Base-by-base conservation (phyloP, 1,284 basidiomycete genomes). In the Heterobasidion irregulare region DNA sequence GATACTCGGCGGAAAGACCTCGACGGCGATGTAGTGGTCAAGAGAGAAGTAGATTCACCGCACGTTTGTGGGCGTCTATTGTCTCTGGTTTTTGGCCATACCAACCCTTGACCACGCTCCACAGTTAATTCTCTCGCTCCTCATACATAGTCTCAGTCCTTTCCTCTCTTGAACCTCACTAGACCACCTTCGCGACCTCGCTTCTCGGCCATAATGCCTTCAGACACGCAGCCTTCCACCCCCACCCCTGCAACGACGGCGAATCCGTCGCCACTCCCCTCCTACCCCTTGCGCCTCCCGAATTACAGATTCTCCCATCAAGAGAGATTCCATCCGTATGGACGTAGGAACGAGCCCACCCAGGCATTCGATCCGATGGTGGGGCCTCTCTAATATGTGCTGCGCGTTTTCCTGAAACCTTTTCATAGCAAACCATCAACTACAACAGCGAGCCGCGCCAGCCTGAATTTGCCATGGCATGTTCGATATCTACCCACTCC, bases 221-320 rank as follows among this genome's bases (percentile, higher is more conserved):
- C 38, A 8, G 36, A 26, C 36, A 6, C 10, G n/a, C 26, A n/a
- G n/a, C 18, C 49, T 32, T 45, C 52, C 43, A 16, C 18, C 33
- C 7, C 19, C 26, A 9, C n/a, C 13, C 33, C 44, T 18, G 26
- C 26, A 26, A 5, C 26, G 26, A 26, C 26, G 26, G 26, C 26
- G 26, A 26, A 26, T 26, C 44, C 18, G 12, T n/a, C n/a, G 5
- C 13, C 7, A 18, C 26, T 50, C 15, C 41, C 48, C 9, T 32
- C 34, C 9, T 57, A 56, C 36, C 58, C 58, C 18, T 53, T 59
- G 36, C 56, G 59, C 33, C 59, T 60, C 9, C 58, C 59, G 12
- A 60, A 51, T 33, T 60, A 60, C 45, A 59, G 59, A 10, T 60
- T 47, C 52, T 53, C 57, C 32, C 59, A 60, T 19, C 59, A 57